Evolutionary conservation across 2,329 filamentous ascomycete genomes (phyloP).

Genomic region (Metarhizium brunneum): DNA sequence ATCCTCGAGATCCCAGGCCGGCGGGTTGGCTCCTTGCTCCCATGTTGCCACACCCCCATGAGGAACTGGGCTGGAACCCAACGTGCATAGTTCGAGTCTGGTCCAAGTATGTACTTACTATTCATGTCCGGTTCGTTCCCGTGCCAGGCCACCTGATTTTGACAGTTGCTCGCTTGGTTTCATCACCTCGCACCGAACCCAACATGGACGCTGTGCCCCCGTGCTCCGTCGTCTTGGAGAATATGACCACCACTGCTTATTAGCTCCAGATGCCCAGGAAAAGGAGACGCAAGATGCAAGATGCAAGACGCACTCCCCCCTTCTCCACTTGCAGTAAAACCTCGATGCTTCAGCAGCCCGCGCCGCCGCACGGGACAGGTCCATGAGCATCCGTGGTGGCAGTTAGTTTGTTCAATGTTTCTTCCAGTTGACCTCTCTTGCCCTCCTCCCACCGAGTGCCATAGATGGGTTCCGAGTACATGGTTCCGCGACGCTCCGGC

Average conservation of each 20-base stretch:
- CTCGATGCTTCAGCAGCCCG: not conserved
- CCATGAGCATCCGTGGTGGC: conserved; percentile 4
- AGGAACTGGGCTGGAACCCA: not conserved
- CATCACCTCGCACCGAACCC: not conserved
- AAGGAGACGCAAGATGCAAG: not conserved
- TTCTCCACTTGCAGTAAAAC: not conserved
- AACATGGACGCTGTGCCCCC: too few relatives aligned
- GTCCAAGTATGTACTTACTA: not conserved
- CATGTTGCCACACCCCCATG: not conserved
- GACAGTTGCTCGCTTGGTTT: not conserved
- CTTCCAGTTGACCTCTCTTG: not conserved
- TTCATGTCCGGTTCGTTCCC: not conserved
- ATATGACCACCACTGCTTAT: too few relatives aligned
- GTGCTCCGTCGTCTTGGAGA: too few relatives aligned
- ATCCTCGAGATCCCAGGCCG: too few relatives aligned
- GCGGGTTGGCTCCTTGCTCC: too few relatives aligned
- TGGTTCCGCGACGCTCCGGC: not conserved
- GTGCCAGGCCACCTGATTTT: not conserved
- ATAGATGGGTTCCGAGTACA: not conserved
- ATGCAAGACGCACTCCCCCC: not conserved
- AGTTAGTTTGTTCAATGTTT: not conserved
- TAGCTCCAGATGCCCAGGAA: not conserved
- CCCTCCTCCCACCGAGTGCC: not conserved
- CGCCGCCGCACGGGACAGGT: conserved; percentile 6
- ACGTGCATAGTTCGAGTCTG: not conserved